Evolutionary conservation across 345 rosid genomes (phyloP).

Genomic region (Camelina laxa): DNA sequence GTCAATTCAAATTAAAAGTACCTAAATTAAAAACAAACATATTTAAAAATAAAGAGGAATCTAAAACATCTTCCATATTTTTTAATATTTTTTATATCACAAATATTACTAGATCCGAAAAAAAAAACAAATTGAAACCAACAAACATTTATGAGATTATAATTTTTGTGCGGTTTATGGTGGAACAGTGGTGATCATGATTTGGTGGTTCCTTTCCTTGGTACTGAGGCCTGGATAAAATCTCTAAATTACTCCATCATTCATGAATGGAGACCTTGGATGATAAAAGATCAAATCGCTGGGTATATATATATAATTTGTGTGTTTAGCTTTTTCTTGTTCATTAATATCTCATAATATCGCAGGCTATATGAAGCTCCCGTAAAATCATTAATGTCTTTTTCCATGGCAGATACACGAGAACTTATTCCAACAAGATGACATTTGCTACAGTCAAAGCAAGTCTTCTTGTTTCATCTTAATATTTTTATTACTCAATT

Average conservation of each 20-base stretch:
- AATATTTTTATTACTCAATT: not conserved
- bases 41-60: too few species aligned
- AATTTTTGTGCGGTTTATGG: not conserved
- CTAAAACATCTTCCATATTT: too few species aligned
- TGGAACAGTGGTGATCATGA: constrained; percentile 63
- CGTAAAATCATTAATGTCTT: not conserved
- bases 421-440: constrained; percentile 40
- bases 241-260: constrained; percentile 52
- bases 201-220: constrained; percentile 46
- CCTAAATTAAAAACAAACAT: too few species aligned
- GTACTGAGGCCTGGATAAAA: constrained; percentile 62
- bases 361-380: not conserved
- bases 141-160: not conserved
- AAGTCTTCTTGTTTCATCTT: constrained; percentile 12
- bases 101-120: too few species aligned
- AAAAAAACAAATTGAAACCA: not conserved
- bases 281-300: constrained; percentile 49
- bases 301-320: constrained; percentile 19
- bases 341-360: not conserved
- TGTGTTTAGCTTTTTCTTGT: not conserved
- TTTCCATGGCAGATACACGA: constrained; percentile 46
- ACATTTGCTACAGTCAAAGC: constrained; percentile 70
- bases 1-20: too few species aligned
- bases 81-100: too few species aligned
- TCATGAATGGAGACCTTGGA: constrained; percentile 64